Evolutionary conservation across 192 early-diverging fungal species (phyloP), one percentile per base, ranked within the genome.

Genomic region (Coemansia furcata): DNA sequence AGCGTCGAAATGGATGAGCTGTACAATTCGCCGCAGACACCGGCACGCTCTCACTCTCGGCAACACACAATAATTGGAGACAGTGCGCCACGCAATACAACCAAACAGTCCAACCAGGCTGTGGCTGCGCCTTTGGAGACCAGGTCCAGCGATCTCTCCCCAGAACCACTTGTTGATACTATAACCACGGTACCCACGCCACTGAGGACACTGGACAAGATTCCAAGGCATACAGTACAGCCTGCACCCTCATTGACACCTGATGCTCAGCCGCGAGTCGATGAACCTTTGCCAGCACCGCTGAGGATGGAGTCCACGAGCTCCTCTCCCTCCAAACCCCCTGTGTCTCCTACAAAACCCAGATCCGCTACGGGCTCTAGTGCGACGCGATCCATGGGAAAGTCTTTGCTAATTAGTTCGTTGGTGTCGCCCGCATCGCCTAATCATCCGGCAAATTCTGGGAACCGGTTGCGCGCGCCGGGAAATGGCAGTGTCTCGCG

Each of bases 281-380:
- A 36, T 9, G 54, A 32, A 30, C 29, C 54, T 33, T 30, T 29
- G 29, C 10, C 32, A 15, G 17, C 66, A 42, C 52, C 70, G 0
- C 32, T 70, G 62, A 73, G 75, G 63, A 76, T 72, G 67, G 78
- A 80, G 58, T 38, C 70, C 43, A 36, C 72, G 37, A 70, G 66
- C 4, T 32, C 63, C 5, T 32, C 65, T 23, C 37, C 75, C 2
- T 63, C 78, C 37, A 73, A 68, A 3, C 65, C 64, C 30, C 78
- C 78, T 0, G 73, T 68, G 5, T 65, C 66, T 10, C 73, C 73
- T 17, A 39, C 19, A 58, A 58, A 36, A 35, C 55, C 55, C 55
- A 36, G 55, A 32, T 14, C 55, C 10, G 55, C 55, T 36, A 35
- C 58, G n/a, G n/a, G 30, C n/a, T 33, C 30, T 4, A 58, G 55